Conservation (phyloP, 768 basidiomycete species). For the Leccinum longicurvipes region DNA sequence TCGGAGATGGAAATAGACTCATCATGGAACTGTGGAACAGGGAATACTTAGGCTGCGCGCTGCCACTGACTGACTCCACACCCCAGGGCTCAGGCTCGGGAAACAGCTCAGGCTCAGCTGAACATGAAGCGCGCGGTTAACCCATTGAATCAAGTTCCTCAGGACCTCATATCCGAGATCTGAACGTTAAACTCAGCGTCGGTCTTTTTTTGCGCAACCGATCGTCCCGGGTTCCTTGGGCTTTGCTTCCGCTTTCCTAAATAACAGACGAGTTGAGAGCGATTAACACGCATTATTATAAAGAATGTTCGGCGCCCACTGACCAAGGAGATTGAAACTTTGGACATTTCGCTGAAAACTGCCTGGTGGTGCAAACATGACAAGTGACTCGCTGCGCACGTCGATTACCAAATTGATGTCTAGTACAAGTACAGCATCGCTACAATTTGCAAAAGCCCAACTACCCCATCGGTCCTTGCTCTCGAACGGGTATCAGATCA, state of each 20-base stretch:
- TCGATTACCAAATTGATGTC: constrained; percentile 16
- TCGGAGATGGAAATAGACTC: constrained; percentile 7
- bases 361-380: background rate
- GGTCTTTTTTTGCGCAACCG: background rate
- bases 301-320: background rate
- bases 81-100: background rate
- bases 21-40: background rate
- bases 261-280: background rate
- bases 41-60: background rate
- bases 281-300: constrained; percentile 9
- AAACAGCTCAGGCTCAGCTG: background rate
- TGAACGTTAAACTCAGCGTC: constrained; percentile 9
- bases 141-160: background rate
- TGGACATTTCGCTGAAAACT: background rate
- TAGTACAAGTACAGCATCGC: constrained; percentile 22
- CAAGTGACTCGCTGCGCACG: background rate
- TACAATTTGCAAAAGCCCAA: constrained; percentile 16
- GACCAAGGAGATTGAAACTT: background rate
- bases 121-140: background rate
- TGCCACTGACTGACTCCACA: background rate
- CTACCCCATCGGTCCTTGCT: constrained; percentile 15
- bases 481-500: constrained; percentile 24
- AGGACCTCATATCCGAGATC: background rate
- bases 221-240: constrained; percentile 10
- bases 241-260: background rate